Evolutionary conservation across 148 eudicot species (phyloP).

Genomic region (Cornus kousa): DNA sequence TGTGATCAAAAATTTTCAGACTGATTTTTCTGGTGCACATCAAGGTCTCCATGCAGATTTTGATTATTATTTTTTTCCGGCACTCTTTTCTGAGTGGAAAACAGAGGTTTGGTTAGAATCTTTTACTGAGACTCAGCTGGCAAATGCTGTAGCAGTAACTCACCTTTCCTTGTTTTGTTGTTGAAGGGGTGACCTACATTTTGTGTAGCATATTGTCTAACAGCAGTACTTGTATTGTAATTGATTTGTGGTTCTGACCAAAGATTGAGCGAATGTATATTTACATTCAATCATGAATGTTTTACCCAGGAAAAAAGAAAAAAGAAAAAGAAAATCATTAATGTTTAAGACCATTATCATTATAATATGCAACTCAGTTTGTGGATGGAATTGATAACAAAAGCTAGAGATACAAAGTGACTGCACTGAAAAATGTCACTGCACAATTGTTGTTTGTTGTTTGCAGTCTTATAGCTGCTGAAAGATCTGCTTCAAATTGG

Average conservation of each 20-base stretch:
- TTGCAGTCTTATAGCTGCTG: too few relatives aligned
- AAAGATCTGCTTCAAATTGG: too few relatives aligned
- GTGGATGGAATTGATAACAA: neutral
- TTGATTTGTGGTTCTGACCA: neutral
- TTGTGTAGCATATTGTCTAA: conserved; percentile 1
- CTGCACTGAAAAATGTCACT: too few relatives aligned
- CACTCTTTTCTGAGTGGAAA: conserved; percentile 2
- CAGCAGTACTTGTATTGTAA: neutral
- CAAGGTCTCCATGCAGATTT: conserved; percentile 13
- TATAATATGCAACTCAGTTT: neutral
- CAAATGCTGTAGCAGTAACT: conserved; percentile 9
- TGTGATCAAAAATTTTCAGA: neutral
- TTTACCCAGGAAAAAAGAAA: too few relatives aligned
- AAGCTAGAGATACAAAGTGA: neutral
- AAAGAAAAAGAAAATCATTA: neutral
- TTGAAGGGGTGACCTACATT: conserved; percentile 1
- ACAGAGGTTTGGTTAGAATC: conserved; percentile 25
- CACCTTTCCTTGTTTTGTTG: conserved; percentile 11
- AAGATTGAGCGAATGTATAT: neutral
- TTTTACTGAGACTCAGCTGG: conserved; percentile 3
- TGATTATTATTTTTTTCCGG: neutral
- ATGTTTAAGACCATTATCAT: neutral
- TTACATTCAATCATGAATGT: neutral
- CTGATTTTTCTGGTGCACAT: conserved; percentile 16
- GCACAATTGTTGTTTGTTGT: too few relatives aligned